These are phyloP conservation scores for Plenodomus biglobosus DNA, from an alignment of 2,329 filamentous ascomycete species.

Conservation along the genomic window DNA sequence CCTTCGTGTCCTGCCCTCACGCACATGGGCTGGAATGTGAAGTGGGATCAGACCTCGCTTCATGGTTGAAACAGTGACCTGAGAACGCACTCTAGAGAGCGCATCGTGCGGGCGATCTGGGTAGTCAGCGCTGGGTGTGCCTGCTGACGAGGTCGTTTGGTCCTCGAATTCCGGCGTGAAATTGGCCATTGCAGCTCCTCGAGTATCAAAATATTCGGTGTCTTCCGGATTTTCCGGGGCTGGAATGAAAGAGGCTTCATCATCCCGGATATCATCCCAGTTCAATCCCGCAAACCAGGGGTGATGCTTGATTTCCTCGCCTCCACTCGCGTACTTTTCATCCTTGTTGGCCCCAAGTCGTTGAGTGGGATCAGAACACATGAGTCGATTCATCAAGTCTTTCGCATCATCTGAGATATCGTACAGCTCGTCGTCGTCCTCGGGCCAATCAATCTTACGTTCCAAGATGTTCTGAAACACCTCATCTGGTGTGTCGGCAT, in stretches of 20 bases:
- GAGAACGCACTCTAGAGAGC: slow-evolving; percentile 81
- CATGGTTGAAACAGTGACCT: slow-evolving; percentile 76
- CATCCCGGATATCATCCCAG: slow-evolving; percentile 89
- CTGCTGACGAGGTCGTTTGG: slow-evolving; percentile 71
- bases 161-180: slow-evolving; percentile 96
- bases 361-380: slow-evolving; percentile 79
- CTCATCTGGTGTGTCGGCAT: slow-evolving; percentile 83
- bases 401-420: slow-evolving; percentile 81
- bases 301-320: slow-evolving; percentile 86
- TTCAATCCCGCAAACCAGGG: slow-evolving; percentile 85
- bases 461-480: slow-evolving; percentile 96
- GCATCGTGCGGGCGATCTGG: slow-evolving; percentile 92
- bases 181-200: slow-evolving; percentile 86
- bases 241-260: slow-evolving; percentile 94
- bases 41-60: slow-evolving; percentile 93
- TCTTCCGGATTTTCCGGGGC: slow-evolving; percentile 92
- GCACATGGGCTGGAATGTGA: slow-evolving; percentile 93
- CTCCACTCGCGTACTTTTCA: slow-evolving; percentile 79
- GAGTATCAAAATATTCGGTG: slow-evolving; percentile 94
- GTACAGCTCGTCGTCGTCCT: slow-evolving; percentile 74
- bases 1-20: slow-evolving; percentile 82
- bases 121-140: slow-evolving; percentile 73
- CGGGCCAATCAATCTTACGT: slow-evolving; percentile 89
- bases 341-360: slow-evolving; percentile 83
- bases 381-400: slow-evolving; percentile 88